Evolutionary conservation across 345 rosid species (phyloP).

Genomic region (Populus pruinosa): DNA sequence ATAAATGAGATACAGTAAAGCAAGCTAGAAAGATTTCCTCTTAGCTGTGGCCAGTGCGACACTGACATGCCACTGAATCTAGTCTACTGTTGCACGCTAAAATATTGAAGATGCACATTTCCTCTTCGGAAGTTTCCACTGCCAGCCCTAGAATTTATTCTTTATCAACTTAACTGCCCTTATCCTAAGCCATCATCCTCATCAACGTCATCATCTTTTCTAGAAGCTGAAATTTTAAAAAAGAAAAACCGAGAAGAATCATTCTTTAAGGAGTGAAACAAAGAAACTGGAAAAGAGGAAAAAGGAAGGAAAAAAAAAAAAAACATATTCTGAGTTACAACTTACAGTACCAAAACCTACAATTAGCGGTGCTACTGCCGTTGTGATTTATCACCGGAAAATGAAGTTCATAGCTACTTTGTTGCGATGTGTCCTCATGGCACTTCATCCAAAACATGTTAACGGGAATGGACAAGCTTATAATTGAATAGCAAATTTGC

Average conservation of each 20-base stretch:
- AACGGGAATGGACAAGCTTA: no score
- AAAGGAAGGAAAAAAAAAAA: no score
- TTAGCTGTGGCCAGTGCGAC: background rate
- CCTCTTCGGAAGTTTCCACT: constrained; percentile 8
- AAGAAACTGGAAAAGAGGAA: background rate
- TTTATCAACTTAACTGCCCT: background rate
- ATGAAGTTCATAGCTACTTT: no score
- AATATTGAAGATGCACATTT: background rate
- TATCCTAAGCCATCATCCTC: background rate
- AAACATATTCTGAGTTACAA: background rate
- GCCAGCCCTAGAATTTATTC: background rate
- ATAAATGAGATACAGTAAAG: background rate
- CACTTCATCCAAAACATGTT: no score
- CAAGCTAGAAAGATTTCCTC: background rate
- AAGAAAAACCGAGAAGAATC: no score
- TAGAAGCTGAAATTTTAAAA: no score
- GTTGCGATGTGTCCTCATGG: no score
- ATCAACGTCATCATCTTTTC: background rate
- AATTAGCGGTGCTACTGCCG: no score
- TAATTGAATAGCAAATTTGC: no score
- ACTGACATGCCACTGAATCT: constrained; percentile 8
- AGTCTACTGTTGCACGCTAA: background rate
- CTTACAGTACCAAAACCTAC: background rate
- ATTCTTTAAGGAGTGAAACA: background rate
- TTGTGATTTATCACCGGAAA: no score